Evolutionary conservation across 768 basidiomycete genomes (phyloP), one percentile per base, ranked within the genome.

Genomic region (Lepiota venenata): DNA sequence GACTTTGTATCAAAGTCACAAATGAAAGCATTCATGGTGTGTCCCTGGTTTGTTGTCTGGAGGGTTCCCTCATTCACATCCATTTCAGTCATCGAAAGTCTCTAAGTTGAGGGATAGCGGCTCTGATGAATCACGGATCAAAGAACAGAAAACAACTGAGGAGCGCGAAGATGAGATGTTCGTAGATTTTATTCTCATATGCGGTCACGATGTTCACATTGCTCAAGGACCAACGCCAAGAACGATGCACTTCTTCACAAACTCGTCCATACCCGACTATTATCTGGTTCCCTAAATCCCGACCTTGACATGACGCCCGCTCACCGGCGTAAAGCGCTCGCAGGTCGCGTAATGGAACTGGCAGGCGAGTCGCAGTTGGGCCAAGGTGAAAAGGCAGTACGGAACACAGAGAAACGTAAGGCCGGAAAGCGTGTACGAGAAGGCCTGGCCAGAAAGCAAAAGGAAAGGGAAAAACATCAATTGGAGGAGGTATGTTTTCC

Each of bases 211-310:
- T 46, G n/a, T 12, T 62, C 18, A 55, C 2, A 25, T 21, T n/a
- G 52, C 22, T 43, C 41, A 41, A 93, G 92, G 46, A 81, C 86
- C 16, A 88, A 90, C 65, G 69, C 74, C 9, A 83, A 88, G 59
- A 93, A 93, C 50, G 91, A 93, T 63, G 85, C 83, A 0, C 67
- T 87, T 21, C 77, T 93, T 12, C 89, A 92, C 65, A 84, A 82
- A 48, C 73, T 93, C 4, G 79, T 93, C 14, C 91, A 93, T 64
- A 92, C 91, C 0, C 78, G 85, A 58, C 71, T 93, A 4, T 72
- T 93, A 5, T 87, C 91, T 8, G 89, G 87, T 9, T 89, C 88
- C 4, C 67, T 86, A 7, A 76, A 84, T 62, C 70, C 79, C 2
- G 83, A 85, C 3, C 72, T 90, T 15, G 65, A 84, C 53, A 62